Base-by-base conservation (phyloP, 1,284 basidiomycete genomes). In the Marasmius sp. region DNA sequence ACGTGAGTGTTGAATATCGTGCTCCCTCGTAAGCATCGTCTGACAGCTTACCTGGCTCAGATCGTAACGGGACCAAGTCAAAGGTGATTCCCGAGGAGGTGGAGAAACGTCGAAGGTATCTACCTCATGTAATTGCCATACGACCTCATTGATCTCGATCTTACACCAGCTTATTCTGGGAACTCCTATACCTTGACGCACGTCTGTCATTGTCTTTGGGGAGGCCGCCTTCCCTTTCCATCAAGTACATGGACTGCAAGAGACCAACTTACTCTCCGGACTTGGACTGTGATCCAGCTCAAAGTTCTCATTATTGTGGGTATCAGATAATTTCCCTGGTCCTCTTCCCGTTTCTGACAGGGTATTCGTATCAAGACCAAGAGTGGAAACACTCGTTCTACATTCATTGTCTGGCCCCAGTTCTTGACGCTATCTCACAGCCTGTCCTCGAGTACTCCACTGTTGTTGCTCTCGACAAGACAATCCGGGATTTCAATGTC, bases 341-440 rank as follows among this genome's bases (percentile, higher is more conserved):
- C 51, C 34, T 57, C 38, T 16, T 51, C 61, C 39, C 56, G 20
- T 39, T 59, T 33, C 53, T 16, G 27, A 27, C 27, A 27, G 27
- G 2, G 27, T 27, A 27, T 27, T 2, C 27, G 27, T 47, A 39
- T 38, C 11, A 60, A 87, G 85, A 85, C 68, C 81, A 81, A 68
- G 81, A 84, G 68, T 88, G 86, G 86, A 88, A 87, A 68, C 85
- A 87, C 64, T 77, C 79, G 0, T 88, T 83, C 65, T 81, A 82
- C 58, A 75, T 79, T 10, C 76, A 82, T 50, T 86, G 84, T 62
- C 78, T 86, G 38, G 81, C 80, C 43, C 77, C 85, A 9, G 81
- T 87, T 8, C 79, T 87, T 49, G 85, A 88, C 64, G 80, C 84
- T 55, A 84, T 83, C 48, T 85, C 84, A 0, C 78, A 81, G 37